Conservation (phyloP, 2,329 filamentous ascomycete species). For the Alternaria tenuissima region DNA sequence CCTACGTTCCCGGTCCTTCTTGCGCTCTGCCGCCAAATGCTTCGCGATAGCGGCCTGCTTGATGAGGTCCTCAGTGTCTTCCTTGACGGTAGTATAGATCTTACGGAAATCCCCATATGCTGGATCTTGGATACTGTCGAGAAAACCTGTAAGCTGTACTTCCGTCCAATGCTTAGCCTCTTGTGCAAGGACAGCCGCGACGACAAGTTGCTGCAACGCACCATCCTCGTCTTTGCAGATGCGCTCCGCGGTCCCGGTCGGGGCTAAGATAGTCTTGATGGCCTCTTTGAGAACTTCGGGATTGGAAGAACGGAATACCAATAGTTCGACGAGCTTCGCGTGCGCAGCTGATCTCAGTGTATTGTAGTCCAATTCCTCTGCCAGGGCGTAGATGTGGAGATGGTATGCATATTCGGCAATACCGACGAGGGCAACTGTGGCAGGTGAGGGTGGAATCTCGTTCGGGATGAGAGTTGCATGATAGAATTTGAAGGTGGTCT, state of each 20-base stretch:
- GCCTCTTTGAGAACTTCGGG: neutral
- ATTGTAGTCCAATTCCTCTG: constrained; percentile 17
- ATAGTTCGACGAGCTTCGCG: constrained; percentile 3
- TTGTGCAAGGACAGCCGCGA: constrained; percentile 1
- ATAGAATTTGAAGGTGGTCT: constrained; percentile 10
- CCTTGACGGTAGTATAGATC: constrained; percentile 1
- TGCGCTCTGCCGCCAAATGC: neutral
- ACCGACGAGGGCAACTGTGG: constrained; percentile 6
- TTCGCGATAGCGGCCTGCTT: neutral
- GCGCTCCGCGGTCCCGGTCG: neutral
- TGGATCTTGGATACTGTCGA: neutral
- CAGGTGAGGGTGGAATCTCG: neutral
- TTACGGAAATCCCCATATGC: constrained; percentile 8
- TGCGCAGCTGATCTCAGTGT: constrained; percentile 9
- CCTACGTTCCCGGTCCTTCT: neutral
- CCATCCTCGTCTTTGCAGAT: constrained; percentile 15
- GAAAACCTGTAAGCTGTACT: neutral
- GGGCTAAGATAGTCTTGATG: constrained; percentile 6
- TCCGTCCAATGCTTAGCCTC: neutral
- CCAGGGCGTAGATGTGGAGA: constrained; percentile 22
- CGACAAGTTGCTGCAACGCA: constrained; percentile 7
- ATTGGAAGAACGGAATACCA: neutral
- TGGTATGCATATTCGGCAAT: constrained; percentile 14
- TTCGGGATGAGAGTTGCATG: constrained; percentile 3
- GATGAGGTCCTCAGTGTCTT: constrained; percentile 2